Evolutionary conservation across 2,329 filamentous ascomycete species (phyloP).

Genomic region (Alternaria sp.): DNA sequence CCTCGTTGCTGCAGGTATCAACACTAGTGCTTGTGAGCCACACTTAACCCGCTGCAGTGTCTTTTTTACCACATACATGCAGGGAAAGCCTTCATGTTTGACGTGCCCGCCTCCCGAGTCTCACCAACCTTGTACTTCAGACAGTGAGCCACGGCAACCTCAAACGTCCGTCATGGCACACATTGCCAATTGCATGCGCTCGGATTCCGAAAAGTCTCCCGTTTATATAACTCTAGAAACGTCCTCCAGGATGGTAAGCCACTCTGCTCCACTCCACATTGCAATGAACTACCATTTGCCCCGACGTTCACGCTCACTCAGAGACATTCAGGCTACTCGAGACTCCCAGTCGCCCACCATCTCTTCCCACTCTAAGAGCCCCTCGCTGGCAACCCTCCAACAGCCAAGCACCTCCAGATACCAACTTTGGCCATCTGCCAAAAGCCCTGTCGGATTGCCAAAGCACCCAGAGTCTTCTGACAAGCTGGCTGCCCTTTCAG

Average conservation of each 20-base stretch:
- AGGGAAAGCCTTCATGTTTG: slow-evolving; percentile 50
- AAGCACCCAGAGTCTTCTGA: slow-evolving; percentile 34
- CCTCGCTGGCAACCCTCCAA: slow-evolving; percentile 35
- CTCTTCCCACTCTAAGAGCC: slow-evolving; percentile 29
- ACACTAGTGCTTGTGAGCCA: slow-evolving; percentile 45
- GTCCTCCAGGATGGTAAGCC: slow-evolving; percentile 43
- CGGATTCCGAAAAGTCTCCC: slow-evolving; percentile 37
- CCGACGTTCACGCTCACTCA: slow-evolving; percentile 45
- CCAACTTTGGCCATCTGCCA: slow-evolving; percentile 47
- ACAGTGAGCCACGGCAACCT: slow-evolving; percentile 45
- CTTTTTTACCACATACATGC: slow-evolving; percentile 44
- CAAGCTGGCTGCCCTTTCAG: slow-evolving; percentile 45
- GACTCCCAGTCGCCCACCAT: slow-evolving; percentile 26
- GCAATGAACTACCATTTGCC: slow-evolving; percentile 42
- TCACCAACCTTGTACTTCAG: slow-evolving; percentile 48
- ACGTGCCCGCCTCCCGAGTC: slow-evolving; percentile 49
- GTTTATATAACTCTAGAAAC: slow-evolving; percentile 50
- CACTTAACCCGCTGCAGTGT: slow-evolving; percentile 43
- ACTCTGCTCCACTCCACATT: slow-evolving; percentile 16
- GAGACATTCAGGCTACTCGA: slow-evolving; percentile 37
- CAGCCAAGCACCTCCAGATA: slow-evolving; percentile 37
- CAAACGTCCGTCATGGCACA: slow-evolving; percentile 51
- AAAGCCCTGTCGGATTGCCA: slow-evolving; percentile 32
- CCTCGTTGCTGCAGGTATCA: slow-evolving; percentile 44
- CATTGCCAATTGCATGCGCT: slow-evolving; percentile 53